These are phyloP conservation scores for Coemansia sp. DNA, from an alignment of 192 early-diverging fungal genomes.

Conservation along the genomic window DNA sequence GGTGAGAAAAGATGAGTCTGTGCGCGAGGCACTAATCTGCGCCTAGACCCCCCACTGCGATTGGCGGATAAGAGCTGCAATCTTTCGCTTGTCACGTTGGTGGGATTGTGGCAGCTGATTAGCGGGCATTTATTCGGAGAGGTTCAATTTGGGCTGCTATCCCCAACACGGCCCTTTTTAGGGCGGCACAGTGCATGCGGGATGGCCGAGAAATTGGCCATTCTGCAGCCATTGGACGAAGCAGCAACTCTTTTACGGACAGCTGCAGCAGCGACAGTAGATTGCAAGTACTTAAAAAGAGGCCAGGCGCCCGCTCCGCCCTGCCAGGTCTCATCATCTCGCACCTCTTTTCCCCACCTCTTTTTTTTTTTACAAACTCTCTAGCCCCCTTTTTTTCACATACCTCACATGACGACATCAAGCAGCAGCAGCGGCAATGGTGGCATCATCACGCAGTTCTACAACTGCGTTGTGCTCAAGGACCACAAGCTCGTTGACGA, in stretches of 20 bases:
- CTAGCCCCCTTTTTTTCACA: not conserved
- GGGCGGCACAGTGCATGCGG: not conserved
- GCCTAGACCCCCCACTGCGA: too few relatives aligned
- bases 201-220: slow-evolving; percentile 6
- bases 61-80: not conserved
- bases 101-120: not conserved
- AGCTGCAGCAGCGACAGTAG: not conserved
- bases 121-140: slow-evolving; percentile 5
- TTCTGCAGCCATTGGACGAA: not conserved
- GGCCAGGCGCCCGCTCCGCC: slow-evolving; percentile 5
- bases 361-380: not conserved
- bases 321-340: not conserved
- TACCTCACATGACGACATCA: not conserved
- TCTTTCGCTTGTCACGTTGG: not conserved
- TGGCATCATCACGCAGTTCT: slow-evolving; percentile 63
- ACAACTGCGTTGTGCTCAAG: slow-evolving; percentile 74
- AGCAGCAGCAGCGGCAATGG: not conserved
- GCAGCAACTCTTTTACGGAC: not conserved
- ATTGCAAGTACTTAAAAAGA: not conserved
- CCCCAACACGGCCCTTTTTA: not conserved
- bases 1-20: not conserved
- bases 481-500: slow-evolving; percentile 73
- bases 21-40: not conserved
- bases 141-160: not conserved
- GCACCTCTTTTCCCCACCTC: not conserved